Base-by-base conservation (phyloP, 768 basidiomycete species). In the Mycena galericulata region DNA sequence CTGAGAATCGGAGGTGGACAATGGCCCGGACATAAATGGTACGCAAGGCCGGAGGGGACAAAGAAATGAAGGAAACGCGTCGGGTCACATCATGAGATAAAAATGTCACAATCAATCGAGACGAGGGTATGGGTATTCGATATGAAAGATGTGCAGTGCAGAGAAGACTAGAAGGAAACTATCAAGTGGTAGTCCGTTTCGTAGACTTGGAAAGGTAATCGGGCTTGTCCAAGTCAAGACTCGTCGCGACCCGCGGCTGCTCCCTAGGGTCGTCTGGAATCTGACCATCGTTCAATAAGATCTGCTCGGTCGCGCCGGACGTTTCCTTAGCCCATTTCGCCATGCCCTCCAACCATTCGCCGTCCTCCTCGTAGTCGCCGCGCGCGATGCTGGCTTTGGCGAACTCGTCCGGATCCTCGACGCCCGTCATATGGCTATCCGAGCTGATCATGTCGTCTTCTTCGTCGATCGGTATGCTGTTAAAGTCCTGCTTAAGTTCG, bases 391-490 rank as follows among this genome's bases (percentile, higher is more conserved):
- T 40, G 14, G 22, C 54, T n/a, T n/a, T n/a, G n/a, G 40, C 24
- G 26, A 58, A 29, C 20, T 45, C 40, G 26, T 58, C 56, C 10
- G 56, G 41, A 18, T 58, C 56, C 2, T 58, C 56, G 27, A 58
- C 41, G 14, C 26, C 41, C 18, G 56, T 17, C 27, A 43, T 58
- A 18, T 58, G 29, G 34, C 54, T 56, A 36, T 38, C 54, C 22
- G 38, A 22, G 27, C 56, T 58, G 27, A 58, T 18, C 7, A 24
- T 18, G 29, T 58, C 56, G 29, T 58, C 56, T 4, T 45, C 29
- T 24, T 43, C 20, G 20, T 40, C 56, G n/a, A 20, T 27, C 6
- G n/a, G 7, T 9, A 4, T 8, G 20, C 22, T 14, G 26, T 18
- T 6, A 29, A 22, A 20, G 15, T 22, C 20, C 17, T 58, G 41